A percentile compares a stretch with the other conserved stretches of the same genome.
phyloP scores from a whole-genome alignment of 805 yeast species.

The Metschnikowia arizonensis region DNA sequence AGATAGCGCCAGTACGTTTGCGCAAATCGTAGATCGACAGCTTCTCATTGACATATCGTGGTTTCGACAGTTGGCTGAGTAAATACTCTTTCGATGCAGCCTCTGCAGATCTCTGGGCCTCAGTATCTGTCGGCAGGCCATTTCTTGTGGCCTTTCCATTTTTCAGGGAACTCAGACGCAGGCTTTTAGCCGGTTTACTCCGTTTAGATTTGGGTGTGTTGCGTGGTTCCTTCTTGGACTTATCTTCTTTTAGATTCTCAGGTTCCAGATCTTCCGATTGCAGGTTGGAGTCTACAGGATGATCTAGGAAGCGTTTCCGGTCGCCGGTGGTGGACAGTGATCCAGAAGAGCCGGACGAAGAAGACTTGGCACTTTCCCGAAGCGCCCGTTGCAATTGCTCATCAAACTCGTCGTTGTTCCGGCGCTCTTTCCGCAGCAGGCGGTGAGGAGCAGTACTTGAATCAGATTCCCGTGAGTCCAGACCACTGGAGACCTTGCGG shows the following conservation, averaged over 20 bases:
- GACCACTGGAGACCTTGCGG: constrained; percentile 6
- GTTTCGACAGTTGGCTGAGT: constrained; percentile 70
- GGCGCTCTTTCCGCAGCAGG: constrained; percentile 29
- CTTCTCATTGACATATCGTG: constrained; percentile 75
- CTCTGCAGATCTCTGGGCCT: constrained; percentile 2
- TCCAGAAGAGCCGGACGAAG: constrained; percentile 23
- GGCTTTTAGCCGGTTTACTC: constrained; percentile 1
- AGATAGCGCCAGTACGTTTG: constrained; percentile 79
- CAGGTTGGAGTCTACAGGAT: constrained; percentile 6
- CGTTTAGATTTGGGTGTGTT: constrained; percentile 7
- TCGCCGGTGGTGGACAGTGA: constrained; percentile 10
- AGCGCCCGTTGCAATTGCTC: constrained; percentile 47
- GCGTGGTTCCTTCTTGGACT: constrained; percentile 12
- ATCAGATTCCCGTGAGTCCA: constrained; percentile 10
- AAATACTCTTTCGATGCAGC: constrained; percentile 39
- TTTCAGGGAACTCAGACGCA: constrained; percentile 5
- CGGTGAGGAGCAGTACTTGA: constrained; percentile 17
- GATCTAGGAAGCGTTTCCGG: constrained; percentile 17
- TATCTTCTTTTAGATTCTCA: constrained; percentile 6
- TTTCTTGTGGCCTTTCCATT: not conserved
- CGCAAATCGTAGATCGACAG: constrained; percentile 79
- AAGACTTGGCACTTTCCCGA: constrained; percentile 53
- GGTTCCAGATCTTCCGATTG: constrained; percentile 3
- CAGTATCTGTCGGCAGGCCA: not conserved
- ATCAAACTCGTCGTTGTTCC: constrained; percentile 36